Evolutionary conservation across 495 filamentous ascomycete species (phyloP).

Genomic region (Aspergillus hancockii): DNA sequence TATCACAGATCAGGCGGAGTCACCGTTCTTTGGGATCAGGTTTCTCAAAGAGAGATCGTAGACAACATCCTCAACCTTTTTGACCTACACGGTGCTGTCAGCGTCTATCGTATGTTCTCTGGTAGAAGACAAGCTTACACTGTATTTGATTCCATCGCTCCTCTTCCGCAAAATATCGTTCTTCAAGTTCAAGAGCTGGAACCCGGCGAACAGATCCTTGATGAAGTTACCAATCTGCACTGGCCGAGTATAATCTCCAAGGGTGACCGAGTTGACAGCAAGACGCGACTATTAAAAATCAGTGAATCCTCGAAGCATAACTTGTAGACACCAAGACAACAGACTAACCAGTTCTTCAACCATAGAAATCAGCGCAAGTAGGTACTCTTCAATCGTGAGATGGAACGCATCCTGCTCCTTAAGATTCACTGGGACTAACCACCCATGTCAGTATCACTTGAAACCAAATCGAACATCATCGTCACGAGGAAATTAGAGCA

Average conservation of each 20-base stretch:
- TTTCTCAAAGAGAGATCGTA: constrained; percentile 91
- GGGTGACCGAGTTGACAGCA: constrained; percentile 93
- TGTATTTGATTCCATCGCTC: constrained; percentile 93
- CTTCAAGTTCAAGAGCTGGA: constrained; percentile 95
- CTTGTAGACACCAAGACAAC: too few species aligned
- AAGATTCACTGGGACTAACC: constrained; percentile 87
- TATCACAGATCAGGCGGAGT: constrained; percentile 18
- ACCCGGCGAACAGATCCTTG: constrained; percentile 92
- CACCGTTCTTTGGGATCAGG: constrained; percentile 58
- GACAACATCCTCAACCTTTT: constrained; percentile 97
- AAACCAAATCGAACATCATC: not conserved
- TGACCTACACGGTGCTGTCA: constrained; percentile 52
- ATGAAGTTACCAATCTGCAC: constrained; percentile 86
- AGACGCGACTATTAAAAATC: constrained; percentile 61
- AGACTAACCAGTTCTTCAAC: constrained; percentile 78
- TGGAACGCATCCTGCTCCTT: constrained; percentile 91
- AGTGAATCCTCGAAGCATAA: not conserved
- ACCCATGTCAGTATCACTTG: constrained; percentile 6
- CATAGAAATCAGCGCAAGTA: constrained; percentile 79
- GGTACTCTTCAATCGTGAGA: constrained; percentile 94
- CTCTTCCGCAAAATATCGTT: constrained; percentile 87
- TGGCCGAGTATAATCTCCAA: constrained; percentile 83
- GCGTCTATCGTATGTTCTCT: not conserved
- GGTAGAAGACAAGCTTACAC: constrained; percentile 50
- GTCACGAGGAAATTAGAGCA: constrained; percentile 1